Evolutionary conservation across 2,329 filamentous ascomycete genomes (phyloP), one percentile per base, ranked within the genome.

Genomic region (Fonsecaea erecta): DNA sequence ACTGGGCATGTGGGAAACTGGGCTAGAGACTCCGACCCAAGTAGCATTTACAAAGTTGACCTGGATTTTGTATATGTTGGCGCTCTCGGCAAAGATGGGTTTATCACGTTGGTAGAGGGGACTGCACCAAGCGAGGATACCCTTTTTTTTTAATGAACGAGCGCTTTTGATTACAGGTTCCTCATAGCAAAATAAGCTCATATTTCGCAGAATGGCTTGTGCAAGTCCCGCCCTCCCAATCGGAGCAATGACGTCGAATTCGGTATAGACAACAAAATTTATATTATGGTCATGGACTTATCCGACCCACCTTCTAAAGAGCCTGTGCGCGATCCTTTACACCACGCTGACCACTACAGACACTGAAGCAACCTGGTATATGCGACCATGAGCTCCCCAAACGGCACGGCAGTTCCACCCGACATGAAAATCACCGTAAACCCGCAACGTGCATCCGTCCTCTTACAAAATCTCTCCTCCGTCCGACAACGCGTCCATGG

Each of bases 381-480:
- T 48, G 21, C 43, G 43, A 48, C 43, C 8, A 48, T 48, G 43
- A 48, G 18, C 18, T 24, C 43, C 21, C 4, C 43, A 48, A 26
- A 48, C 43, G 43, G 26, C 21, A 12, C 21, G 18, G 12, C 18
- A 24, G 43, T 11, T 16, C 43, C 43, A 28, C 4, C 46, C 52
- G 52, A 48, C 37, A 68, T 68, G 65, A 68, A 68, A 63, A 52
- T 61, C 51, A 18, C 60, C 18, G 54, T 68, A 68, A 83, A 88
- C 70, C 81, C 86, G 0, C 75, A 83, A 60, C 85, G 90, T 76
- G 87, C 88, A 52, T 82, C 85, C 65, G 81, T 82, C 62, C 86
- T 92, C 64, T 75, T 86, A 68, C 82, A 86, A 30, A 88, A 90
- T 74, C 80, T 92, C 66, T 78, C 83, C 70, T 77, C 81, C 51